phyloP scores from a whole-genome alignment of 495 filamentous ascomycete species.

The Coniosporium apollinis region DNA sequence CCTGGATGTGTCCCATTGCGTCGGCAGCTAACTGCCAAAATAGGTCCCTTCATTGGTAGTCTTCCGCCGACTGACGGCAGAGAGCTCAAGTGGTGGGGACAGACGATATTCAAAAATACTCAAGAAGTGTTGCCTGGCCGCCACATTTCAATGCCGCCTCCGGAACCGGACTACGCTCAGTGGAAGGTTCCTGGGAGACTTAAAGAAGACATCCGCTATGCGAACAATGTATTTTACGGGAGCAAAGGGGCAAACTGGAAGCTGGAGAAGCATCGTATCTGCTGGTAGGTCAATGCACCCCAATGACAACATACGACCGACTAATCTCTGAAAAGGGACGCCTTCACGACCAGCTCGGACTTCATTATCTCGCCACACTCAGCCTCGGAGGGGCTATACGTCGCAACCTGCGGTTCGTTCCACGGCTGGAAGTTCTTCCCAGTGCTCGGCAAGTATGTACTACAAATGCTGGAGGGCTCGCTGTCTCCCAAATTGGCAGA shows the following conservation, averaged over 20 bases:
- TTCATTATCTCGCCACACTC: slow-evolving; percentile 19
- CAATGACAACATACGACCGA: neutral
- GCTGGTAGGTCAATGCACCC: slow-evolving; percentile 21
- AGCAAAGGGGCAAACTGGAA: slow-evolving; percentile 23
- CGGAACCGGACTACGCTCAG: slow-evolving; percentile 25
- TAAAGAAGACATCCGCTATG: slow-evolving; percentile 23
- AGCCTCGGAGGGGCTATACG: slow-evolving; percentile 21
- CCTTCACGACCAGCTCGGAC: slow-evolving; percentile 15
- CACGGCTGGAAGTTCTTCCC: slow-evolving; percentile 37
- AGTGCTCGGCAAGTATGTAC: slow-evolving; percentile 29
- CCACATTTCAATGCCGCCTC: slow-evolving; percentile 33
- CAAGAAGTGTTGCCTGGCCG: slow-evolving; percentile 25
- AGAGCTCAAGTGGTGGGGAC: slow-evolving; percentile 36
- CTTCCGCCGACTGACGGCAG: slow-evolving; percentile 24
- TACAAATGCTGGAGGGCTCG: slow-evolving; percentile 23
- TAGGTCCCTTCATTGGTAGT: slow-evolving; percentile 20
- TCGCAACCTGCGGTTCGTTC: slow-evolving; percentile 34
- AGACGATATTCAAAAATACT: slow-evolving; percentile 35
- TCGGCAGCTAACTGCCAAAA: neutral
- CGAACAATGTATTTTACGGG: slow-evolving; percentile 24
- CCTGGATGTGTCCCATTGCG: neutral
- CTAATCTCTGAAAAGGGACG: slow-evolving; percentile 11
- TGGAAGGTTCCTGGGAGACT: slow-evolving; percentile 30
- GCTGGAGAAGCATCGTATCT: slow-evolving; percentile 29
- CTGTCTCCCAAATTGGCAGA: slow-evolving; percentile 20